These are phyloP conservation scores for Mortierella sp. DNA, from an alignment of 371 early-diverging fungal genomes.

Conservation along the genomic window DNA sequence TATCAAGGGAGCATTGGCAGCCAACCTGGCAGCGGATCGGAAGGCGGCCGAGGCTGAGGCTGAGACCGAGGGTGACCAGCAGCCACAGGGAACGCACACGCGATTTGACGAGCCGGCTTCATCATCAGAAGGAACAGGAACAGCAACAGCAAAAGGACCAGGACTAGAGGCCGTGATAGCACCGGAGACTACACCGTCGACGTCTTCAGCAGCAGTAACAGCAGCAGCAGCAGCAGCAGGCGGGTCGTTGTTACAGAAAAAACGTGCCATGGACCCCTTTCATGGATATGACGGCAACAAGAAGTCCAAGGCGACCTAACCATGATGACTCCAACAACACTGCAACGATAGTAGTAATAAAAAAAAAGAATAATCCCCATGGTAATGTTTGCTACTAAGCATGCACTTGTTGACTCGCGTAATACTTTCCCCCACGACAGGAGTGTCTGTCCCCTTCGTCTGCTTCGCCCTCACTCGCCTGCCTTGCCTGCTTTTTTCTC, in stretches of 20 bases:
- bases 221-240: slow-evolving; percentile 5
- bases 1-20: slow-evolving; percentile 63
- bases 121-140: not conserved
- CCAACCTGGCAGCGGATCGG: slow-evolving; percentile 33
- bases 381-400: too few relatives aligned
- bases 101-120: not conserved
- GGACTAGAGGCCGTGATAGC: not conserved
- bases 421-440: too few relatives aligned
- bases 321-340: not conserved
- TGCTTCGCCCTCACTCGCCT: not conserved
- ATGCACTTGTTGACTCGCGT: too few relatives aligned
- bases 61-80: not conserved
- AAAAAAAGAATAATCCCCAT: not conserved
- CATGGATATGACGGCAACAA: slow-evolving; percentile 34
- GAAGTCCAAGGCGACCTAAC: slow-evolving; percentile 15
- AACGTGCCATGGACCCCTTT: slow-evolving; percentile 44
- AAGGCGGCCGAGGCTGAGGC: slow-evolving; percentile 22
- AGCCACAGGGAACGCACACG: slow-evolving; percentile 19
- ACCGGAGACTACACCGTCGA: not conserved
- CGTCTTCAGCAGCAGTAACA: not conserved
- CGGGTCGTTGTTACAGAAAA: not conserved
- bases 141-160: not conserved
- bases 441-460: not conserved
- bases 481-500: not conserved
- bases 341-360: not conserved